These are phyloP conservation scores for Cercospora nicotianae DNA, from an alignment of 2,329 filamentous ascomycete genomes.

Conservation along the genomic window DNA sequence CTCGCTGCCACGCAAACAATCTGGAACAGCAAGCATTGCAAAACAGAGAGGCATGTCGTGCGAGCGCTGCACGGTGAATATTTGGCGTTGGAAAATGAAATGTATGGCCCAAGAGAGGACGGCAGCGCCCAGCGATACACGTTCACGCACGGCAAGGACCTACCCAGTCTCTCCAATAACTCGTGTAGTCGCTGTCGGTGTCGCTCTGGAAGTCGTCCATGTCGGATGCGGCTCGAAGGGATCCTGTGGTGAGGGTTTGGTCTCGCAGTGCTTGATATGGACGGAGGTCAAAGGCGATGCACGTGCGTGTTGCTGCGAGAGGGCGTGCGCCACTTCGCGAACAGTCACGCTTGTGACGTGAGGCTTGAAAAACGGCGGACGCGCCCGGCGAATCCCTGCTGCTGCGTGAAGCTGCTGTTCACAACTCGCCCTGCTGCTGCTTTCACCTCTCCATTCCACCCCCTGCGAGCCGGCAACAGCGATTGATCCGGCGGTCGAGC, in stretches of 20 bases:
- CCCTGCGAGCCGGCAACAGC: background rate
- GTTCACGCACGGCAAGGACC: slow-evolving; percentile 29
- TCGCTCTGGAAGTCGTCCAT: slow-evolving; percentile 99
- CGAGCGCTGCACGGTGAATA: background rate
- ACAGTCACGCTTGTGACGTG: background rate
- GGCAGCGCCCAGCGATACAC: background rate
- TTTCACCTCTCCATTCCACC: background rate
- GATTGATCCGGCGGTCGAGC: background rate
- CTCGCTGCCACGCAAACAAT: background rate
- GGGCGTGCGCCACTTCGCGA: background rate
- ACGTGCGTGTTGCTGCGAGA: background rate
- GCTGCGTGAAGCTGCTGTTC: background rate
- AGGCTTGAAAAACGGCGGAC: slow-evolving; percentile 2
- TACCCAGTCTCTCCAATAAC: slow-evolving; percentile 99
- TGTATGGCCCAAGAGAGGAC: background rate
- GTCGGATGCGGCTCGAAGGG: background rate
- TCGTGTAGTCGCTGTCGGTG: slow-evolving; percentile 98
- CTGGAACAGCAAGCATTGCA: background rate
- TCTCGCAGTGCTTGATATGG: background rate
- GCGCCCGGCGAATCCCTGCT: background rate
- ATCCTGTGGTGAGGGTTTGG: background rate
- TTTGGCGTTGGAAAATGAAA: background rate
- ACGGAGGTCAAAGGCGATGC: background rate
- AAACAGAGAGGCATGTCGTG: background rate
- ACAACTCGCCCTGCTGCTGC: background rate